Percentiles rank a stretch among this genome's conserved stretches.
phyloP scores from a whole-genome alignment of 2,329 filamentous ascomycete species.

The Ascochyta viciae-villosae region DNA sequence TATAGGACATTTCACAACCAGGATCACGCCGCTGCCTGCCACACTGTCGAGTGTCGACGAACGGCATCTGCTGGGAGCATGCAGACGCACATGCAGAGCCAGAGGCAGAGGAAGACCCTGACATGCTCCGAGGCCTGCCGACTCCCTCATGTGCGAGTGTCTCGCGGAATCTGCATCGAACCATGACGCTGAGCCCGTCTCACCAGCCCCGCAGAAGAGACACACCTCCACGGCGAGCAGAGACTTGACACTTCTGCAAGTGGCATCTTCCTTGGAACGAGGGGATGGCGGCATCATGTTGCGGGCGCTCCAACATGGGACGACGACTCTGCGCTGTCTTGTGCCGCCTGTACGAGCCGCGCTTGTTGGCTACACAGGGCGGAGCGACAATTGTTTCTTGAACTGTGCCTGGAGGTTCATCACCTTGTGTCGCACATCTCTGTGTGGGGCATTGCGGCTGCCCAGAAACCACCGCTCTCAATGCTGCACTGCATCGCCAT shows the following conservation, averaged over 20 bases:
- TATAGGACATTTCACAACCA: constrained; percentile 36
- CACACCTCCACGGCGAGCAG: constrained; percentile 3
- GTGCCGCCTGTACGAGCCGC: constrained; percentile 3
- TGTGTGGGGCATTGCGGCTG: constrained; percentile 3
- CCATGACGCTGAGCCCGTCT: neutral
- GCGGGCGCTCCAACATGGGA: neutral
- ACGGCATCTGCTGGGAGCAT: neutral
- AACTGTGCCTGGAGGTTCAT: constrained; percentile 2
- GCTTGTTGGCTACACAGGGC: neutral
- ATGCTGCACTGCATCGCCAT: constrained; percentile 14
- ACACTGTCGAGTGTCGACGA: constrained; percentile 13
- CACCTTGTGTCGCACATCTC: constrained; percentile 1
- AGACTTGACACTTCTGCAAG: neutral
- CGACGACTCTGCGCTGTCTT: neutral
- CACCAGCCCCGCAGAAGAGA: constrained; percentile 6
- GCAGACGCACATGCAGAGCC: neutral
- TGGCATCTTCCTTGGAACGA: neutral
- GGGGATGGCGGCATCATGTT: neutral
- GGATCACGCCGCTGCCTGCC: constrained; percentile 5
- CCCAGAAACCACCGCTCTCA: neutral
- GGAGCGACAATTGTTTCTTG: neutral
- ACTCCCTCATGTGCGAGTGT: neutral
- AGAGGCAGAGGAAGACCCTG: constrained; percentile 9
- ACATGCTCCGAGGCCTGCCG: neutral
- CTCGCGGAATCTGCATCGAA: neutral